Percentiles rank a stretch among this genome's conserved stretches.
Conservation (phyloP, 106 monocot genomes). For the Allium sativum region DNA sequence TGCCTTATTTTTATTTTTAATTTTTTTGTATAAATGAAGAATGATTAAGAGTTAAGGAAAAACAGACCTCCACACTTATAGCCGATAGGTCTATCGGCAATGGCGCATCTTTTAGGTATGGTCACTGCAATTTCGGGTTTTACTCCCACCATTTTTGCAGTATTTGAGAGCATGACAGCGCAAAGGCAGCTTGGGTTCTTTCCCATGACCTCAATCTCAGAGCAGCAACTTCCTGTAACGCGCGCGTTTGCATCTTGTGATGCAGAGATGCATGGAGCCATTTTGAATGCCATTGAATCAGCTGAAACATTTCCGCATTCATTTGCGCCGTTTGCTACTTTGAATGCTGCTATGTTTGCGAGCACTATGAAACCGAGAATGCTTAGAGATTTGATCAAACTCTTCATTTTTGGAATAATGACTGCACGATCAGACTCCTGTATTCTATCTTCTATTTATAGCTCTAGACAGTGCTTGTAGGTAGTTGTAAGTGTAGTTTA, state of each 20-base stretch:
- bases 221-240: conserved; percentile 34
- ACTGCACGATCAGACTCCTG: background rate
- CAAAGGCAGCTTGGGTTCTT: conserved; percentile 62
- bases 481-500: too few species aligned
- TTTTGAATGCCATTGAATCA: conserved; percentile 34
- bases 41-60: background rate
- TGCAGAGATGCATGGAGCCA: conserved; percentile 46
- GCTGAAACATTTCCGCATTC: conserved; percentile 47
- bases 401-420: conserved; percentile 6
- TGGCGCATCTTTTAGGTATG: conserved; percentile 65
- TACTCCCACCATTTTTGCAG: conserved; percentile 36
- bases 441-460: background rate
- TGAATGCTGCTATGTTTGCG: background rate
- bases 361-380: conserved; percentile 16
- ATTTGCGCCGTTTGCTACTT: conserved; percentile 29
- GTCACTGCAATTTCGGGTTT: conserved; percentile 52
- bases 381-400: conserved; percentile 9
- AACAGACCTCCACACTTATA: conserved; percentile 71
- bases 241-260: conserved; percentile 20
- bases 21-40: too few species aligned
- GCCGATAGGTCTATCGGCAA: conserved; percentile 56
- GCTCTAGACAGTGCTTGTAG: background rate
- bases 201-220: conserved; percentile 28
- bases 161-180: conserved; percentile 55
- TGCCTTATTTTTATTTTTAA: too few species aligned